Conservation (phyloP, 2,329 filamentous ascomycete species). For the Drechslerella stenobrocha region DNA sequence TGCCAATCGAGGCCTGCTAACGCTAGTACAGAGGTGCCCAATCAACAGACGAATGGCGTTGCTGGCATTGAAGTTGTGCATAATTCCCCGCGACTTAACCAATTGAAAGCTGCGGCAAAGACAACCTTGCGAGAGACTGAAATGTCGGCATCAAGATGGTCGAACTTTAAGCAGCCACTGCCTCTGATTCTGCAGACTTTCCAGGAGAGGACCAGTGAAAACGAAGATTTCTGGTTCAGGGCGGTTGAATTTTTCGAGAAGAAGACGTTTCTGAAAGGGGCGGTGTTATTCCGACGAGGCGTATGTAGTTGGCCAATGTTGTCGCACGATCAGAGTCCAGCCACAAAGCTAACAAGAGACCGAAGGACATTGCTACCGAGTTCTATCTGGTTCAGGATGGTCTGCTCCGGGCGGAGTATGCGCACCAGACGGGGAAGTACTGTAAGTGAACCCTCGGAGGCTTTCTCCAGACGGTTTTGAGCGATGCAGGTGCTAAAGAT, state of each 20-base stretch:
- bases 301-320: conserved; percentile 50
- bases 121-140: conserved; percentile 72
- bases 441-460: too few species aligned
- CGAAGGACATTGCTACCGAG: conserved; percentile 68
- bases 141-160: conserved; percentile 69
- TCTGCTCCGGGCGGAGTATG: conserved; percentile 85
- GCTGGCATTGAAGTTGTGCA: conserved; percentile 62
- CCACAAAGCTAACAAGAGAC: conserved; percentile 13
- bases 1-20: conserved; percentile 7
- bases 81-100: conserved; percentile 77
- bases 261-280: conserved; percentile 69
- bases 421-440: conserved; percentile 83
- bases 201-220: conserved; percentile 78
- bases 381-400: conserved; percentile 92
- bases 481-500: neutral
- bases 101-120: conserved; percentile 76
- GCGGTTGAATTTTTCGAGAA: conserved; percentile 74
- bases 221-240: conserved; percentile 94
- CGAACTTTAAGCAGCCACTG: conserved; percentile 84
- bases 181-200: conserved; percentile 95
- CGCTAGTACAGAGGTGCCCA: conserved; percentile 21
- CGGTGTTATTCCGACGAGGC: conserved; percentile 75
- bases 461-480: neutral
- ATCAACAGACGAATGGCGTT: conserved; percentile 42
- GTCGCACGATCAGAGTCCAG: neutral